These are phyloP conservation scores for Lactarius indigo DNA, from an alignment of 768 basidiomycete species.

Conservation along the genomic window DNA sequence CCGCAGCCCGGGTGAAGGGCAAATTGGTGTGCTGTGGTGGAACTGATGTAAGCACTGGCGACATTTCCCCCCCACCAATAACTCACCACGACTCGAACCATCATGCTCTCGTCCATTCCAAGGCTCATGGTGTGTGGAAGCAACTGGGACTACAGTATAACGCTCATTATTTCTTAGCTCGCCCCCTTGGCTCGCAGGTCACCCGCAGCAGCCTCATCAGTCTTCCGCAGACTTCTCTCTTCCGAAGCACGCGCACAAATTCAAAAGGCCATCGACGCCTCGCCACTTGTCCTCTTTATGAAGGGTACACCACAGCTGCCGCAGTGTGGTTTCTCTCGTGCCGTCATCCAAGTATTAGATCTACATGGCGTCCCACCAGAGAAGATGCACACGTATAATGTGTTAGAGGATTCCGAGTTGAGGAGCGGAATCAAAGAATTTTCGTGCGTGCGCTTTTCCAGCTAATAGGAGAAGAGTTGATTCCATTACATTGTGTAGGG, in stretches of 20 bases:
- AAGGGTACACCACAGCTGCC: conserved; percentile 87
- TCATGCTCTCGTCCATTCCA: conserved; percentile 12
- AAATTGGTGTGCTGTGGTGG: background rate
- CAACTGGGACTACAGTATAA: background rate
- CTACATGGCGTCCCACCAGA: conserved; percentile 74
- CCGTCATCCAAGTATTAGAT: conserved; percentile 87
- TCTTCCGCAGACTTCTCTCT: conserved; percentile 50
- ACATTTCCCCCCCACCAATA: background rate
- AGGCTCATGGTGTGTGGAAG: conserved; percentile 12
- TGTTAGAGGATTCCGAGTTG: conserved; percentile 81
- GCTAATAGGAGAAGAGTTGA: background rate
- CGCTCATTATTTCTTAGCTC: background rate
- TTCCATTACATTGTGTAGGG: conserved; percentile 43
- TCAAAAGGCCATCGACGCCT: conserved; percentile 67
- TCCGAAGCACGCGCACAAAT: conserved; percentile 60
- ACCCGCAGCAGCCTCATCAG: conserved; percentile 25
- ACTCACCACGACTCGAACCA: background rate
- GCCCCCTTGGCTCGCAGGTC: conserved; percentile 24
- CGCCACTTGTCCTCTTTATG: conserved; percentile 95
- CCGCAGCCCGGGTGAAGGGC: background rate
- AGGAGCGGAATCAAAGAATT: conserved; percentile 91
- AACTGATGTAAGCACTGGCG: background rate
- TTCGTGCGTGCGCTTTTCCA: conserved; percentile 60
- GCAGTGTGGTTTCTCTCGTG: conserved; percentile 94
- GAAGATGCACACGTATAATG: conserved; percentile 88